Conservation (phyloP, 495 filamentous ascomycete species). For the Penicillium riverlandense region DNA sequence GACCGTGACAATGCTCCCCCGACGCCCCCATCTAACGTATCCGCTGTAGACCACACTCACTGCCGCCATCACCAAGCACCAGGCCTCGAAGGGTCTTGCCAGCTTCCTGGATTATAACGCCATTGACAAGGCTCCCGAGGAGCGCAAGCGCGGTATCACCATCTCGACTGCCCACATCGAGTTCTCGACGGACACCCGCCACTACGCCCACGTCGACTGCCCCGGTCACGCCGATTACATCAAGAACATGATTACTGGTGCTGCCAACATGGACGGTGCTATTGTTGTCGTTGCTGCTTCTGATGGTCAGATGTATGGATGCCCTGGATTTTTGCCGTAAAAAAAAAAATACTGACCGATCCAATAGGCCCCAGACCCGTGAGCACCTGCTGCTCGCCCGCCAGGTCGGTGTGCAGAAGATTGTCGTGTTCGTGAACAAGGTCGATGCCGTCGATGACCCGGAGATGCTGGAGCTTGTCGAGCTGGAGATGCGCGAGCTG, state of each 20-base stretch:
- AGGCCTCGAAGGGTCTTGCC: conserved; percentile 87
- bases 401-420: conserved; percentile 94
- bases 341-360: background rate
- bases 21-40: conserved; percentile 17
- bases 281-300: conserved; percentile 98
- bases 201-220: conserved; percentile 99
- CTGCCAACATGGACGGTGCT: conserved; percentile 94
- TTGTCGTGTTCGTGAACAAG: conserved; percentile 99
- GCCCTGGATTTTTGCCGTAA: no score
- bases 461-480: conserved; percentile 99
- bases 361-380: conserved; percentile 80
- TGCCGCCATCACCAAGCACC: conserved; percentile 95
- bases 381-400: conserved; percentile 96
- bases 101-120: conserved; percentile 92
- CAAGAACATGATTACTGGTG: conserved; percentile 99
- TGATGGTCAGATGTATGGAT: conserved; percentile 85
- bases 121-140: conserved; percentile 98
- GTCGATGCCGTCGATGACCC: conserved; percentile 92
- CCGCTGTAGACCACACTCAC: conserved; percentile 80
- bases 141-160: conserved; percentile 99
- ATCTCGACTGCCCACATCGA: conserved; percentile 98
- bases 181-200: conserved; percentile 82
- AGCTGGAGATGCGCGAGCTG: conserved; percentile 99
- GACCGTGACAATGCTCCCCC: conserved; percentile 8
- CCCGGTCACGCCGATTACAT: conserved; percentile 99